Base-by-base conservation (phyloP, 2,329 filamentous ascomycete genomes). In the Dactylellina leptospora region DNA sequence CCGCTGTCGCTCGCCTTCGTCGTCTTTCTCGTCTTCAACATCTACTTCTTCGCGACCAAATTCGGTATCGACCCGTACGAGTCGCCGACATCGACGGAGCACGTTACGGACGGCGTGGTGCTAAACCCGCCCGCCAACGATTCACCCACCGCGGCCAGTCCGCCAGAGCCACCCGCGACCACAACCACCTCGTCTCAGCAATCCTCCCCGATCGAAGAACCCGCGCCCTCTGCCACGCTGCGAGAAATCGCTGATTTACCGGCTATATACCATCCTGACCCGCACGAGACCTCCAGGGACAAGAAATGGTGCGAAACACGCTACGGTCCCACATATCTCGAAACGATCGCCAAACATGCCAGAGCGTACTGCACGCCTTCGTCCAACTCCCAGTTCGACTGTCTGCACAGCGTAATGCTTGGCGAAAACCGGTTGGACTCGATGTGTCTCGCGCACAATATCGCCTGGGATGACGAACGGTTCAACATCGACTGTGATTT, bases 381-480 rank as follows among this genome's bases (percentile, higher is more conserved):
- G 20, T 76, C 75, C 1, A 23, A 18, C n/a, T 77, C 76, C 9
- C 47, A 58, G 25, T 30, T 79, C 23, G 76, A 75, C 44, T 78
- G 78, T 66, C 77, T 79, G 74, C 77, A 79, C 64, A 76, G 58
- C 36, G 20, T 54, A 1, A 75, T 64, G 25, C 30, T 62, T 3
- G 53, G 60, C 11, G 64, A 74, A 44, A 36, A 5, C 13, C 66
- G 72, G 2, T 64, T 61, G 11, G 77, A 79, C 59, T 76, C 77
- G 4, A 75, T 79, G 25, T 79, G 77, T 53, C 23, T 78, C 8
- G 75, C 47, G 0, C 55, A 61, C 5, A 74, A 74, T 22, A 72
- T 73, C 1, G 59, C 20, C 20, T 74, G 77, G 28, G 72, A 77
- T 55, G 40, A 40, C n/a, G 48, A 53, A 11, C 74, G 56, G 23